phyloP scores from a whole-genome alignment of 2,329 filamentous ascomycete species.

The Claviceps spartinae region DNA sequence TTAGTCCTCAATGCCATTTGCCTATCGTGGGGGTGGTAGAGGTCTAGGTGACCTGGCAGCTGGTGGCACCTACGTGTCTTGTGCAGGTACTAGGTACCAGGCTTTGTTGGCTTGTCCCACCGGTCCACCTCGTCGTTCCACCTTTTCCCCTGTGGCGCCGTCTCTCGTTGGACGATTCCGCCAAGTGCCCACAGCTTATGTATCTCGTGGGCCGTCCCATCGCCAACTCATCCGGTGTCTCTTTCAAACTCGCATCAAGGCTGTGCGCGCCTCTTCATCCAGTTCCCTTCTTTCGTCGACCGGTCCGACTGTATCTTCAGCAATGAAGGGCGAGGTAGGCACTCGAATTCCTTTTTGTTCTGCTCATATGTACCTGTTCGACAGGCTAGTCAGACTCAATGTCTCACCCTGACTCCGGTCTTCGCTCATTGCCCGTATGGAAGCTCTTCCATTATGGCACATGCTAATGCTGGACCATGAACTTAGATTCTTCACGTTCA shows the following conservation, averaged over 20 bases:
- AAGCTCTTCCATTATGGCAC: not conserved
- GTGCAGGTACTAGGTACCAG: conserved; percentile 4
- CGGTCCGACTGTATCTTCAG: conserved; percentile 11
- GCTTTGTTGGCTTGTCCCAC: not conserved
- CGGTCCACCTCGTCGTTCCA: not conserved
- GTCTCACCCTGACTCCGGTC: not conserved
- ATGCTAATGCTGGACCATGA: conserved; percentile 8
- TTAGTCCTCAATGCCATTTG: not conserved
- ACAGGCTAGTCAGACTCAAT: not conserved
- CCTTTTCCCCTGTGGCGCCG: conserved; percentile 2
- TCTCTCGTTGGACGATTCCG: conserved; percentile 3
- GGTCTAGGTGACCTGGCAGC: conserved; percentile 1
- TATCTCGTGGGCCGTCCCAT: conserved; percentile 12
- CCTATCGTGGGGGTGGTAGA: conserved; percentile 6
- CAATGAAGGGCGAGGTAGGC: conserved; percentile 43
- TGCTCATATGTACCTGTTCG: not conserved
- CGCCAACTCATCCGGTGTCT: conserved; percentile 15
- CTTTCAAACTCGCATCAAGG: conserved; percentile 14
- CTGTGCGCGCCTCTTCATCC: conserved; percentile 23
- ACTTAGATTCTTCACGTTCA: conserved; percentile 48
- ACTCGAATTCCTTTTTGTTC: not conserved
- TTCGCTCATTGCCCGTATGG: not conserved
- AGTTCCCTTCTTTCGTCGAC: conserved; percentile 5
- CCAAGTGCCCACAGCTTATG: not conserved
- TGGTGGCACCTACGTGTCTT: too few relatives aligned